A percentile compares a stretch with the other conserved stretches of the same genome.
These are phyloP conservation scores for Pelagophyceae sp. DNA, from an alignment of 352 stramenopile genomes.

Conservation along the genomic window DNA sequence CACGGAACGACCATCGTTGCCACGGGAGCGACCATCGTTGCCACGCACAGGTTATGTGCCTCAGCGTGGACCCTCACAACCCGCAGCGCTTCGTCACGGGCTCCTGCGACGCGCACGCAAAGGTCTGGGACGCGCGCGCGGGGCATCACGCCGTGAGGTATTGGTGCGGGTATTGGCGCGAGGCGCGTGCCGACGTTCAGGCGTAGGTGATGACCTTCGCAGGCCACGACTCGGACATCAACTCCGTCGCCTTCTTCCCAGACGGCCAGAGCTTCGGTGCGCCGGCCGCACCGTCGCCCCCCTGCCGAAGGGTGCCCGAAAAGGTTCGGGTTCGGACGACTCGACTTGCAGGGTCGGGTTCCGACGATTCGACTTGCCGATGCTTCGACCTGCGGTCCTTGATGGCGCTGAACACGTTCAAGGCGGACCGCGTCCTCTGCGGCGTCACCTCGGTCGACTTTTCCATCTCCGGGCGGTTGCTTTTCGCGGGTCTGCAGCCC, in stretches of 20 bases:
- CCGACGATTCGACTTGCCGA: constrained; percentile 89
- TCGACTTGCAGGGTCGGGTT: constrained; percentile 88
- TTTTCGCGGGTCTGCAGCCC: too few relatives aligned
- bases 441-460: constrained; percentile 93
- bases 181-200: constrained; percentile 33
- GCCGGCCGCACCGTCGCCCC: too few relatives aligned
- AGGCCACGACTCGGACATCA: constrained; percentile 96
- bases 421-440: constrained; percentile 87
- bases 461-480: constrained; percentile 81
- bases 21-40: too few relatives aligned
- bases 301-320: background rate
- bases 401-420: constrained; percentile 92
- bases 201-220: constrained; percentile 92
- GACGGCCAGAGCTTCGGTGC: constrained; percentile 84
- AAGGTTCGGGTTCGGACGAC: background rate
- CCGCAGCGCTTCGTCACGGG: constrained; percentile 93
- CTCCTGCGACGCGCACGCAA: constrained; percentile 88
- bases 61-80: constrained; percentile 86
- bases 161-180: too few relatives aligned
- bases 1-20: too few relatives aligned
- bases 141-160: too few relatives aligned
- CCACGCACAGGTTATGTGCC: too few relatives aligned
- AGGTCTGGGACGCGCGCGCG: constrained; percentile 95
- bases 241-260: constrained; percentile 94
- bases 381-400: constrained; percentile 94